A percentile compares a stretch with the other conserved stretches of the same genome.
Conservation (phyloP, 805 yeast species). For the Lachancea sp. region DNA sequence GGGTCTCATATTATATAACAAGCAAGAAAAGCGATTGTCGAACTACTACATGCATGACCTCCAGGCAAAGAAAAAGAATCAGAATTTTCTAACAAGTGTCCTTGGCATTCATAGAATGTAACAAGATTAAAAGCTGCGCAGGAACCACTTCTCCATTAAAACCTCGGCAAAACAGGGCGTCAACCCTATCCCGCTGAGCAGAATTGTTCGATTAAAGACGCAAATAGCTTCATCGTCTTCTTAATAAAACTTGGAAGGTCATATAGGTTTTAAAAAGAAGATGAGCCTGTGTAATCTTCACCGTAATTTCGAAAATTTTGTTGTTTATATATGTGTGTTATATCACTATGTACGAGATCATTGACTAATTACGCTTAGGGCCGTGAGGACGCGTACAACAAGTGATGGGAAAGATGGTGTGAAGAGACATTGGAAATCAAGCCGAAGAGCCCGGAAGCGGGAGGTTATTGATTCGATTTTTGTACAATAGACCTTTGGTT, state of each 20-base stretch:
- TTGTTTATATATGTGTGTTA: not conserved
- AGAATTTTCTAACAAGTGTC: slow-evolving; percentile 34
- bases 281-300: too few species aligned
- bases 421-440: too few species aligned
- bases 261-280: slow-evolving; percentile 13
- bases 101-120: slow-evolving; percentile 33
- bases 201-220: slow-evolving; percentile 33
- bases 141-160: slow-evolving; percentile 36
- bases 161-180: slow-evolving; percentile 20
- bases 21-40: not conserved
- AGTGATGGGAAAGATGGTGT: too few species aligned
- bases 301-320: not conserved
- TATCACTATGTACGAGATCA: not conserved
- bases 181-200: slow-evolving; percentile 15
- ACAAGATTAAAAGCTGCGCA: slow-evolving; percentile 34
- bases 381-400: too few species aligned
- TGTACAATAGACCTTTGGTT: too few species aligned
- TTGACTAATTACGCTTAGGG: not conserved
- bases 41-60: slow-evolving; percentile 1
- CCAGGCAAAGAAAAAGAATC: slow-evolving; percentile 25
- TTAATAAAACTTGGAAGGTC: slow-evolving; percentile 37
- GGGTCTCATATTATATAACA: not conserved
- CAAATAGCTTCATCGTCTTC: slow-evolving; percentile 34
- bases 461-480: too few species aligned
- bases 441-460: too few species aligned